Conservation (phyloP, 768 basidiomycete species). For the Suillus spraguei region DNA sequence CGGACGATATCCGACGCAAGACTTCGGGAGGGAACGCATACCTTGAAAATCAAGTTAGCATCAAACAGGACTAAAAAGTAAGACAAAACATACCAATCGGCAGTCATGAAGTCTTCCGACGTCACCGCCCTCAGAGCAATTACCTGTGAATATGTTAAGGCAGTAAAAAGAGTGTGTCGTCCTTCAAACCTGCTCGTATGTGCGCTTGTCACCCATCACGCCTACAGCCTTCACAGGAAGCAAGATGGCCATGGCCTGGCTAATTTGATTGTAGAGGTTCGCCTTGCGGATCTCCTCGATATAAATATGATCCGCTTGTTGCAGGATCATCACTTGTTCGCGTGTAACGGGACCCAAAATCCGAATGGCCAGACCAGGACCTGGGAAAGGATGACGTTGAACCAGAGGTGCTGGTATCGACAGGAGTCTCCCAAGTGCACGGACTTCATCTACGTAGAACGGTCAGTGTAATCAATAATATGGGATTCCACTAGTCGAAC, state of each 20-base stretch:
- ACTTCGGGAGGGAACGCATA: no score
- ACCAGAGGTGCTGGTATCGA: slow-evolving; percentile 92
- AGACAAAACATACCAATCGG: no score
- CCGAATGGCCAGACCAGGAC: slow-evolving; percentile 96
- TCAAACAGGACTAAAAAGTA: no score
- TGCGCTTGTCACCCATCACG: slow-evolving; percentile 95
- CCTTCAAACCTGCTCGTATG: slow-evolving; percentile 82
- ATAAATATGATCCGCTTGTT: no score
- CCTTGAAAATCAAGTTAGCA: no score
- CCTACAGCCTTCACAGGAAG: slow-evolving; percentile 97
- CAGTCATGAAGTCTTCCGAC: no score
- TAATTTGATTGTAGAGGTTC: no score
- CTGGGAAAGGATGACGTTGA: slow-evolving; percentile 97
- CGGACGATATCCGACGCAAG: no score
- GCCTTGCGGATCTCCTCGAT: no score
- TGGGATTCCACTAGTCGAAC: slow-evolving; percentile 42
- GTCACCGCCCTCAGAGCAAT: no score
- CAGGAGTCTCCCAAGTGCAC: slow-evolving; percentile 87
- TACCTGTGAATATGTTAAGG: slow-evolving; percentile 44
- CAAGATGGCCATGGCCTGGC: slow-evolving; percentile 95
- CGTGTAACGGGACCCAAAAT: slow-evolving; percentile 95
- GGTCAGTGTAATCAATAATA: not conserved
- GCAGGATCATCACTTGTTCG: slow-evolving; percentile 88
- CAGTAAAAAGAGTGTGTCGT: slow-evolving; percentile 1
- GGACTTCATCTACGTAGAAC: slow-evolving; percentile 79